Conservation (phyloP, 2,329 filamentous ascomycete genomes). For the Apiospora hydei region DNA sequence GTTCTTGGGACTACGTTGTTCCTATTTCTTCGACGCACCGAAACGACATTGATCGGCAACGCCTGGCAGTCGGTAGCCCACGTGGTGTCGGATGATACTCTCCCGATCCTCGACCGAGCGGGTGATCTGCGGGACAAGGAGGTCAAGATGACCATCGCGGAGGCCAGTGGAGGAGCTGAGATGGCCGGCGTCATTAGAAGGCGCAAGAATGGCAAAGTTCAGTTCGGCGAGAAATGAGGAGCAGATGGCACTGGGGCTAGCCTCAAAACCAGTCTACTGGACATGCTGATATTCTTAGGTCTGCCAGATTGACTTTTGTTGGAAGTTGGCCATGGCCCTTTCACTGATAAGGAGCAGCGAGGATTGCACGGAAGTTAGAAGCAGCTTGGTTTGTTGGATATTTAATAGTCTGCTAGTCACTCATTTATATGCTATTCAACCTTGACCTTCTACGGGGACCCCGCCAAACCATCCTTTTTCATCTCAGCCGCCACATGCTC, state of each 20-base stretch:
- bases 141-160: not conserved
- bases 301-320: too few species aligned
- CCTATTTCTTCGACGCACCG: not conserved
- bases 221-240: not conserved
- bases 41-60: not conserved
- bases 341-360: too few species aligned
- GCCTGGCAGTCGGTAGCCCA: constrained; percentile 4
- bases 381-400: too few species aligned
- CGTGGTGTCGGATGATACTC: not conserved
- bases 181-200: not conserved
- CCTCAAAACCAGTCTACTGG: too few species aligned
- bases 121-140: not conserved
- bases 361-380: too few species aligned
- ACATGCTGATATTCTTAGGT: too few species aligned
- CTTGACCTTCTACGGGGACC: not conserved
- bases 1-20: not conserved
- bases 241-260: not conserved
- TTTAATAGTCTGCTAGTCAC: too few species aligned
- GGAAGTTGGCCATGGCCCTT: too few species aligned
- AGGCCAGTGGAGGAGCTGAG: not conserved
- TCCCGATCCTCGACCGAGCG: not conserved
- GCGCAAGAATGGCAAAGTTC: not conserved
- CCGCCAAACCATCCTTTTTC: not conserved
- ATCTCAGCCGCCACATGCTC: not conserved
- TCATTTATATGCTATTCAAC: not conserved